phyloP scores from a whole-genome alignment of 2,329 filamentous ascomycete genomes.

The Phaeosphaeriaceae sp. region DNA sequence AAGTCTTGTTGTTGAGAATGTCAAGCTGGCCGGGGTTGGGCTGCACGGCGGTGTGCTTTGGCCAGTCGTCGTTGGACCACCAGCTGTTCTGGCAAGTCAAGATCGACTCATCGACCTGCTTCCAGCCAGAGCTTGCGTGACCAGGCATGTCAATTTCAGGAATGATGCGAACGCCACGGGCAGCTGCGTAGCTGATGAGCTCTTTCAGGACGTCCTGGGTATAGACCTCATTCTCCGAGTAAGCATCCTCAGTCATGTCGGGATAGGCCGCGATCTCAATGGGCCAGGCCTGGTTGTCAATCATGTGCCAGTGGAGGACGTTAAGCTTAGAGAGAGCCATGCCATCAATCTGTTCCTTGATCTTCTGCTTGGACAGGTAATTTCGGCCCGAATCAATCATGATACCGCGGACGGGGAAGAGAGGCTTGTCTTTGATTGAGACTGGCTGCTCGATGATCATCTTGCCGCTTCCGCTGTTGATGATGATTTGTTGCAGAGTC shows the following conservation, averaged over 20 bases:
- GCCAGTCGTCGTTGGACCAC: slow-evolving; percentile 67
- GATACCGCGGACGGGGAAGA: slow-evolving; percentile 62
- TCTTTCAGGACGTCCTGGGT: slow-evolving; percentile 52
- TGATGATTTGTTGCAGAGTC: slow-evolving; percentile 64
- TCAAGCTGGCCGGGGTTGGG: slow-evolving; percentile 65
- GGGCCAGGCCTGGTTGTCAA: slow-evolving; percentile 64
- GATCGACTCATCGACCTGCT: slow-evolving; percentile 63
- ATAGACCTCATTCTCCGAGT: slow-evolving; percentile 58
- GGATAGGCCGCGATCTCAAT: slow-evolving; percentile 59
- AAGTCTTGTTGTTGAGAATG: slow-evolving; percentile 63
- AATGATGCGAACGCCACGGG: slow-evolving; percentile 65
- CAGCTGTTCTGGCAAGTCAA: slow-evolving; percentile 64
- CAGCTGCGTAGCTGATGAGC: slow-evolving; percentile 59
- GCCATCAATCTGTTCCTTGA: slow-evolving; percentile 62
- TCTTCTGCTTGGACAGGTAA: slow-evolving; percentile 60
- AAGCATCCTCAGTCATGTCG: slow-evolving; percentile 62
- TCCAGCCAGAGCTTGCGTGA: slow-evolving; percentile 63
- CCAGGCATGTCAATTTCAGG: slow-evolving; percentile 70
- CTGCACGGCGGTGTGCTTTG: slow-evolving; percentile 62
- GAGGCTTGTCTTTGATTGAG: slow-evolving; percentile 57
- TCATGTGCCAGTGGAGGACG: slow-evolving; percentile 64
- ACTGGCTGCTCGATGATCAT: slow-evolving; percentile 63
- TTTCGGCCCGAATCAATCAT: slow-evolving; percentile 65
- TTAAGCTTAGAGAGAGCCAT: slow-evolving; percentile 65
- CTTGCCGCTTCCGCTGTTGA: slow-evolving; percentile 54